Evolutionary conservation across 202 grass and related monocot species (phyloP), one percentile per base, ranked within the genome.

Genomic region (Thinopyrum obtusiflorum): DNA sequence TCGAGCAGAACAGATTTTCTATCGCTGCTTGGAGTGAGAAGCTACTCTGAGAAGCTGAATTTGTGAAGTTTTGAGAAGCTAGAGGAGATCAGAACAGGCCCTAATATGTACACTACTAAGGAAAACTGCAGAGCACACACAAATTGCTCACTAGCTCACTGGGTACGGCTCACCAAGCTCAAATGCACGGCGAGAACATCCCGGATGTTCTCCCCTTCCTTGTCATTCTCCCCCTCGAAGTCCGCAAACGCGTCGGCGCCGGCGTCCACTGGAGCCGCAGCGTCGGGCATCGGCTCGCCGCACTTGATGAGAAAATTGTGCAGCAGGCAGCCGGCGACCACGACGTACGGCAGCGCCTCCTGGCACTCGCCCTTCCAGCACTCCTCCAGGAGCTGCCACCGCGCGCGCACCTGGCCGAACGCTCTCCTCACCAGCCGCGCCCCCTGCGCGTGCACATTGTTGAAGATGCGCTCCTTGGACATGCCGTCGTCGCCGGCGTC

Each of bases 281-380:
- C 81, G 20, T 87, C 90, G 28, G 62, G 77, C 79, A 88, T 65
- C 0, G 84, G 90, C 55, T 95, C 96, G 11, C 88, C 88, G 4
- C 83, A 85, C 68, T 88, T 91, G 26, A 89, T 79, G 24, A 98
- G 89, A n/a, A 90, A 98, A 28, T 98, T 96, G 63, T 98, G 96
- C 66, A 98, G 96, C 77, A 98, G 91, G 42, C 93, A 94, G 2
- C 91, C 78, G 1, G 89, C 86, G 2, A 92, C 80, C 20, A 98
- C 86, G 26, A 94, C 93, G 73, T 92, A 98, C 17, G 96, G 96
- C 84, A 98, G 69, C 0, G 91, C 93, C 66, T 95, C 91, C n/a
- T 86, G 90, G 57, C 94, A 95, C 42, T 93, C 89, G 11, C 92
- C 93, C 86, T 98, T 94, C 96, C 96, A 95, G 67, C 36, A 83